These are phyloP conservation scores for Sherardia arvensis DNA, from an alignment of 257 asterid species.

Conservation along the genomic window DNA sequence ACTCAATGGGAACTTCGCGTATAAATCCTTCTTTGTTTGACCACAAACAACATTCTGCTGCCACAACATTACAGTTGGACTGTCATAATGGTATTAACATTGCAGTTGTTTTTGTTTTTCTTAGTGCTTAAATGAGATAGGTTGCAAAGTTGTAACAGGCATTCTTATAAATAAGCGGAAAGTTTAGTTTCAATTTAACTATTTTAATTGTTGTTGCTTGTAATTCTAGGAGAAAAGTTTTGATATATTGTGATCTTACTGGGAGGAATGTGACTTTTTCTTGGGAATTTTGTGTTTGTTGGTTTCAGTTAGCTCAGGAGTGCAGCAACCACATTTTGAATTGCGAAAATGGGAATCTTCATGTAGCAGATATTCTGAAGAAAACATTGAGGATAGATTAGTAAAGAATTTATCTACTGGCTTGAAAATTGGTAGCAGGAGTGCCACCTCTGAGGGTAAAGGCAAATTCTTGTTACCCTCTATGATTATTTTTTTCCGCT, in stretches of 20 bases:
- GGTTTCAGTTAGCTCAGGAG: background rate
- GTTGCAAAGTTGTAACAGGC: background rate
- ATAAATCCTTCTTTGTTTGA: slow-evolving; percentile 56
- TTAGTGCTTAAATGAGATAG: background rate
- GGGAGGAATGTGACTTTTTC: background rate
- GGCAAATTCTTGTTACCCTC: background rate
- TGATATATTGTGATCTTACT: background rate
- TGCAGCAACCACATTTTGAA: background rate
- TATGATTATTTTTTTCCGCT: background rate
- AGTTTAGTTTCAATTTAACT: background rate
- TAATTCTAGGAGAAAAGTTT: background rate
- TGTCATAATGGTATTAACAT: slow-evolving; percentile 27
- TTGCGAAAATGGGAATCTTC: slow-evolving; percentile 1
- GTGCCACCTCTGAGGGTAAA: background rate
- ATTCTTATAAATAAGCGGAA: background rate
- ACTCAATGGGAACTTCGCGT: slow-evolving; percentile 83
- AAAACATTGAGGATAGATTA: background rate
- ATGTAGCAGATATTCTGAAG: background rate
- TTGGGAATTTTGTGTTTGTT: background rate
- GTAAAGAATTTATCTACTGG: background rate
- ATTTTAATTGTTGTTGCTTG: background rate
- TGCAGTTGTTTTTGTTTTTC: background rate
- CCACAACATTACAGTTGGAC: slow-evolving; percentile 55
- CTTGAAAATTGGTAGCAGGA: background rate
- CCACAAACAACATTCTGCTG: slow-evolving; percentile 71